Evolutionary conservation across 345 rosid species (phyloP).

Genomic region (Eucalyptus erythrocorys): DNA sequence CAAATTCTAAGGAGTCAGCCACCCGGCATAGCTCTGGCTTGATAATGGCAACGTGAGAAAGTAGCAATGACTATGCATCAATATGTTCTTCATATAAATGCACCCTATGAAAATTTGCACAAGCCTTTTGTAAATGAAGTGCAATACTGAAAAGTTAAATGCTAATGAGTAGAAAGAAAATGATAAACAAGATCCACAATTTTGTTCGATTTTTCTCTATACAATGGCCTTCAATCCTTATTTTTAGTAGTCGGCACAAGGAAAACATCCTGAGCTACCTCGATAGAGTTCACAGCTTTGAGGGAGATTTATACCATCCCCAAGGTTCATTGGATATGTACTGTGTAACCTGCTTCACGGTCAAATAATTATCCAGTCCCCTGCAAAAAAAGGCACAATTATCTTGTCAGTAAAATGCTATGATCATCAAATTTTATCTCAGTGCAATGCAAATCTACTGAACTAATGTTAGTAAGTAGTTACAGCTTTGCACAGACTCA

Average conservation of each 20-base stretch:
- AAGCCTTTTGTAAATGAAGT: background rate
- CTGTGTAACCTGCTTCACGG: conserved; percentile 87
- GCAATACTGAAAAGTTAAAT: background rate
- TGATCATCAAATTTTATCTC: background rate
- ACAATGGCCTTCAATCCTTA: background rate
- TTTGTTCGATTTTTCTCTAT: background rate
- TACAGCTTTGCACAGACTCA: background rate
- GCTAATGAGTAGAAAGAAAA: background rate
- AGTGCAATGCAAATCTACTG: background rate
- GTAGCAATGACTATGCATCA: background rate
- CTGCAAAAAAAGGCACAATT: conserved; percentile 13
- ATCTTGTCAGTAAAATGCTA: background rate
- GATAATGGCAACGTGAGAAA: background rate
- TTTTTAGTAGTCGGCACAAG: background rate
- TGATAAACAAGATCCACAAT: background rate
- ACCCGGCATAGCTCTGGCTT: background rate
- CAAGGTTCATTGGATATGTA: conserved; percentile 74
- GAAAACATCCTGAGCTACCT: background rate
- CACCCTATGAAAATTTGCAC: background rate
- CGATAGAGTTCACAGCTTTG: conserved; percentile 35
- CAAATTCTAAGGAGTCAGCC: background rate
- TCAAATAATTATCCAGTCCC: conserved; percentile 90
- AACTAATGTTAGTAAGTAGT: background rate
- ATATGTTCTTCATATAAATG: background rate
- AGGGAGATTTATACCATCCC: conserved; percentile 86